Evolutionary conservation across 306 rosid species (phyloP), one percentile per base, ranked within the genome.

Genomic region (Citrullus colocynthis): DNA sequence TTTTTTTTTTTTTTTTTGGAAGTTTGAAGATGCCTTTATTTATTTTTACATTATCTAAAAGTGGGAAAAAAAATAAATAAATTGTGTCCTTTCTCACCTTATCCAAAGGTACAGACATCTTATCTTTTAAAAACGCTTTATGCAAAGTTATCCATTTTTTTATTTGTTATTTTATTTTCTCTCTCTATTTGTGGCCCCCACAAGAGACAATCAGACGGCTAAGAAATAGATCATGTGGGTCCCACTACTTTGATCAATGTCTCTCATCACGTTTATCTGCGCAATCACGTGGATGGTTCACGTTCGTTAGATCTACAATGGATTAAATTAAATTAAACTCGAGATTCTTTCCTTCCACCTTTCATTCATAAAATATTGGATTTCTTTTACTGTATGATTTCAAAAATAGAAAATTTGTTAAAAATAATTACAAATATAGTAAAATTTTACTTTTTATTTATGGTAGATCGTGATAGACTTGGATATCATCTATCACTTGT

Each of bases 41-140:
- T 52, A 52, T 4, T 52, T 52, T 52, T 5, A 52, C 2, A 52
- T 52, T 5, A 52, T 52, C 2, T 52, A 52, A 52, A 52, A 52
- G 54, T 48, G 54, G 57, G 7, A 1, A 20, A 9, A 52, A 16
- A 52, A 61, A 61, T 4, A 20, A 14, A 64, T 7, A 15, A 6
- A 1, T 59, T 21, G 6, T 39, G 2, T n/a, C 2, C 9, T 20
- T 41, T n/a, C 16, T 15, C 76, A 72, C 14, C 59, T 72, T 72
- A 72, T 72, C 76, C 76, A 72, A 72, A 72, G 58, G 42, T 45
- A 72, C 76, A 67, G 59, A 72, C 76, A 72, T 72, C 76, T 72
- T 72, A 72, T 28, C 76, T 72, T 28, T 28, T 45, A 0, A 34
- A 13, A 45, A 49, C 20, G 14, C 76, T 72, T 72, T 45, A 24